Percentiles rank a stretch among this genome's conserved stretches.
phyloP scores from a whole-genome alignment of 2,329 filamentous ascomycete species.

The Berkeleyomyces basicola region DNA sequence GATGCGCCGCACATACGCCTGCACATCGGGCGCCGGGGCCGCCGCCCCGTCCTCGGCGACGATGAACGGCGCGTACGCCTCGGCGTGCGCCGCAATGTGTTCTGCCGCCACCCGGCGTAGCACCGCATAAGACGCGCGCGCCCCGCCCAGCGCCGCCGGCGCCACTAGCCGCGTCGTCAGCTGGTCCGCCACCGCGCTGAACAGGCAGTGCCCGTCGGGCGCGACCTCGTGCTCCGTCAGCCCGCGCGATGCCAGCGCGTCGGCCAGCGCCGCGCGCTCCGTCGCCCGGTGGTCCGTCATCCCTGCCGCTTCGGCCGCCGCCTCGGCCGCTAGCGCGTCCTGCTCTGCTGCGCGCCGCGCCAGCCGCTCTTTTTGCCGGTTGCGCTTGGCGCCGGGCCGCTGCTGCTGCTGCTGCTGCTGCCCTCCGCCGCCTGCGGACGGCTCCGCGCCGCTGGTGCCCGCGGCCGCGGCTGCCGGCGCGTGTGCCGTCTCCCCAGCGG shows the following conservation, averaged over 20 bases:
- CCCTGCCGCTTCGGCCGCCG: conserved; percentile 53
- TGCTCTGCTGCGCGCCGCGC: conserved; percentile 78
- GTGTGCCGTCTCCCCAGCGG: conserved; percentile 9
- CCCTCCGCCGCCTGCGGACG: not conserved
- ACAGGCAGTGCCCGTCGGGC: conserved; percentile 89
- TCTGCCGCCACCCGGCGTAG: conserved; percentile 57
- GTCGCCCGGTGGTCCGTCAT: conserved; percentile 57
- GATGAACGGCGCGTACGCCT: conserved; percentile 75
- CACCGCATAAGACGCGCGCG: conserved; percentile 13
- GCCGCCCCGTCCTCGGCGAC: conserved; percentile 41
- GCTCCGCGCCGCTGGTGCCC: conserved; percentile 2
- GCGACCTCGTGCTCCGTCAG: conserved; percentile 64
- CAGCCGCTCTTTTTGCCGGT: conserved; percentile 79
- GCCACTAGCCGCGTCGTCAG: conserved; percentile 25
- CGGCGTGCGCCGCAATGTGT: conserved; percentile 57
- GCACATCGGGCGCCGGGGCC: conserved; percentile 28
- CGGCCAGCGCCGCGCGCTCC: conserved; percentile 55
- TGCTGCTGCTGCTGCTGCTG: conserved; percentile 12
- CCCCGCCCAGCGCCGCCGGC: conserved; percentile 24
- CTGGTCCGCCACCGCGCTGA: conserved; percentile 81
- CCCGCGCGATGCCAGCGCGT: conserved; percentile 43
- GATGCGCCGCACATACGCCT: conserved; percentile 58
- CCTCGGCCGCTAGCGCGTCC: conserved; percentile 36
- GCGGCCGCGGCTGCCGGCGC: conserved; percentile 13
- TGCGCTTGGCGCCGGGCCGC: conserved; percentile 50